Evolutionary conservation across 1,284 basidiomycete species (phyloP), one percentile per base, ranked within the genome.

Genomic region (Macrocystidia cucumis): DNA sequence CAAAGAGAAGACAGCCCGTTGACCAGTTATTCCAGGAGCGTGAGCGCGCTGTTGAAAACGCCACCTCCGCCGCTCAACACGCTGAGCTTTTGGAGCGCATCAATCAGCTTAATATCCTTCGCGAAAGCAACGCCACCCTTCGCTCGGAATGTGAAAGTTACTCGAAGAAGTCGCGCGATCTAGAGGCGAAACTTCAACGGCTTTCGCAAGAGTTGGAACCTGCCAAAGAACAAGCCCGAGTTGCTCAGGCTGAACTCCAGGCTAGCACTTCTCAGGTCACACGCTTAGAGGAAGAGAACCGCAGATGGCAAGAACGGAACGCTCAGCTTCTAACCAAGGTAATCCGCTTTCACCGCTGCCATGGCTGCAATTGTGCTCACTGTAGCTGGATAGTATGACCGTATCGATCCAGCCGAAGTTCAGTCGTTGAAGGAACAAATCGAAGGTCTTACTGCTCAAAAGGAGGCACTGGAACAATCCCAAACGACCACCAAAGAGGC

Each of bases 41-140:
- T 9, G 81, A 87, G 48, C 73, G 75, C 31, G 82, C 81, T 2
- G 72, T 80, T 5, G 71, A 83, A 44, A 65, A 72, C 13, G 72
- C 81, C 2, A 67, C 77, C 1, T 84, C 82, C 2, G 78, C 84
- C n/a, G 67, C 78, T 2, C 85, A 91, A 49, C 91, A 93, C 45
- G 72, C 79, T 9, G 88, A 91, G 52, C 72, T 95, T 28, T 63
- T 93, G 26, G 87, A 91, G 53, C 76, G 87, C 48, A 91, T 93
- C 57, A 87, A 90, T 46, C 84, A 91, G 49, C 69, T 91, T 39
- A 90, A 87, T 42, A 74, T 92, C 37, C 67, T 93, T 5, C 78
- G 90, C 28, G 91, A 95, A 60, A 91, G 86, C 60, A 92, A 93
- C 48, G 74, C 79, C 1, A 91, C 87, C 1, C 68, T 95, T 2